A percentile compares a stretch with the other conserved stretches of the same genome.
phyloP scores from a whole-genome alignment of 108 stramenopile species.

The Chaetoceros tenuissimus region DNA sequence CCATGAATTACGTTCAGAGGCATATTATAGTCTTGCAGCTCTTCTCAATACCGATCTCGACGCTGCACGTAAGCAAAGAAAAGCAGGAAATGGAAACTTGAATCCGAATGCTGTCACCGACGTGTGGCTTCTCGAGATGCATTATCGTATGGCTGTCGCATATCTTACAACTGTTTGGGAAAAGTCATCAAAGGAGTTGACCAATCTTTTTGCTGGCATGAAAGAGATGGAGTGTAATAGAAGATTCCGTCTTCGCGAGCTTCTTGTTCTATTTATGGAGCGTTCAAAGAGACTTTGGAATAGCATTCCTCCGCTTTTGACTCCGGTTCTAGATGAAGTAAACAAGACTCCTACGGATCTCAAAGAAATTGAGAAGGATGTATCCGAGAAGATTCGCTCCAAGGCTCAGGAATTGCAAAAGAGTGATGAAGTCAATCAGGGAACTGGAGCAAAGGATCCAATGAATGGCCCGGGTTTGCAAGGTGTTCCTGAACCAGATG shows the following conservation, averaged over 20 bases:
- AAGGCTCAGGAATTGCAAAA: constrained; percentile 39
- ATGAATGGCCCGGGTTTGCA: constrained; percentile 21
- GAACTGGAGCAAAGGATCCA: constrained; percentile 7
- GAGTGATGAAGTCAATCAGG: constrained; percentile 24
- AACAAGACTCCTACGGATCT: constrained; percentile 49
- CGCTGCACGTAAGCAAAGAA: not conserved
- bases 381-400: constrained; percentile 42
- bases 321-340: constrained; percentile 50
- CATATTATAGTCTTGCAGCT: not conserved
- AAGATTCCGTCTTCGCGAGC: constrained; percentile 49
- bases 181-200: constrained; percentile 49
- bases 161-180: constrained; percentile 68
- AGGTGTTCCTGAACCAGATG: constrained; percentile 27
- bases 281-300: constrained; percentile 60
- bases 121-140: constrained; percentile 69
- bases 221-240: constrained; percentile 61
- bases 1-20: too few species aligned
- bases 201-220: constrained; percentile 49
- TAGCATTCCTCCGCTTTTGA: constrained; percentile 42
- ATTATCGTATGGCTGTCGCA: constrained; percentile 69
- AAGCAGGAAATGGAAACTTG: not conserved
- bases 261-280: constrained; percentile 55
- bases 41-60: not conserved
- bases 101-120: constrained; percentile 8
- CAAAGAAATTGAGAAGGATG: constrained; percentile 46